phyloP scores from a whole-genome alignment of 441 rosid genomes.

The Rhodomyrtus psidioides region DNA sequence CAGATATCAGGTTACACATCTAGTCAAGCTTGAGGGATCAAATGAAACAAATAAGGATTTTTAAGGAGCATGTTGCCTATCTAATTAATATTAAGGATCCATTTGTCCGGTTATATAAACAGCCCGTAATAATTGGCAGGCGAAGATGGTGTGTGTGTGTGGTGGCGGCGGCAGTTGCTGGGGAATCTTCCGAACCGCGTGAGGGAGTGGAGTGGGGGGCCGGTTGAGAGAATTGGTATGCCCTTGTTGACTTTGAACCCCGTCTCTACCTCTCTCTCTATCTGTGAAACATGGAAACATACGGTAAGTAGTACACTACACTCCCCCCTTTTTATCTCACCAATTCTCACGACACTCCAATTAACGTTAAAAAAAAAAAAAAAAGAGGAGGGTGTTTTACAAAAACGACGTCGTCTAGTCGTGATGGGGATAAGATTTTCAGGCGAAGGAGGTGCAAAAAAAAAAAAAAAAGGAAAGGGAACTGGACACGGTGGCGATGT shows the following conservation, averaged over 20 bases:
- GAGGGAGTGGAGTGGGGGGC: background rate
- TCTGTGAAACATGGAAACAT: background rate
- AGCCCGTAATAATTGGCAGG: background rate
- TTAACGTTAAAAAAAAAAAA: too few species aligned
- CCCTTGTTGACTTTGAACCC: background rate
- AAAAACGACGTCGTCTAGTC: background rate
- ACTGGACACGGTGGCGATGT: too few species aligned
- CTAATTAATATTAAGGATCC: too few species aligned
- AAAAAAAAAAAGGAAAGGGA: too few species aligned
- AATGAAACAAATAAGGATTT: too few species aligned
- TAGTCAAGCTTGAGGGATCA: too few species aligned
- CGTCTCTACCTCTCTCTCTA: background rate
- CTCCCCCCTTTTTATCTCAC: background rate
- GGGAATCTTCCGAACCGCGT: background rate
- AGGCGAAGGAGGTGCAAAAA: too few species aligned
- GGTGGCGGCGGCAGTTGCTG: background rate
- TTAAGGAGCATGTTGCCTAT: rapidly evolving
- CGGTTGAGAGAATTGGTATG: background rate
- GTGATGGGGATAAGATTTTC: background rate
- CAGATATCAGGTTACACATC: rapidly evolving
- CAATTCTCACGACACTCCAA: background rate
- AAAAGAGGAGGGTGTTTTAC: too few species aligned
- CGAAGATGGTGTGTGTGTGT: too few species aligned
- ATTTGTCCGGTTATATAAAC: too few species aligned
- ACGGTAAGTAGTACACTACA: background rate